These are phyloP conservation scores for Fusarium denticulatum DNA, from an alignment of 2,329 filamentous ascomycete genomes.

Conservation along the genomic window DNA sequence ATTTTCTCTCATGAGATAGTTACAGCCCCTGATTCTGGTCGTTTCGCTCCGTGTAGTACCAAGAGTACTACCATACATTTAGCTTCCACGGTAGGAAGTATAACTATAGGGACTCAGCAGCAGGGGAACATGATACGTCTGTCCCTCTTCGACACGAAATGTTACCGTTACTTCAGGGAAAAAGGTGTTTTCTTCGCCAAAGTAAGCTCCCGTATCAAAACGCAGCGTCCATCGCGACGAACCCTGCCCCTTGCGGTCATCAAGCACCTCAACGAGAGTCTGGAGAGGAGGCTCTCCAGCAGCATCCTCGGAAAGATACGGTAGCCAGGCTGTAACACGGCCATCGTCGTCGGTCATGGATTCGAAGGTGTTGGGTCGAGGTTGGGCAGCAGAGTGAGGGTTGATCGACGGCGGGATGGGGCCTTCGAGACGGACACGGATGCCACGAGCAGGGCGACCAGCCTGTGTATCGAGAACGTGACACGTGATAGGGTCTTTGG, in stretches of 20 bases:
- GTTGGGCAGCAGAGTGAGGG: constrained; percentile 32
- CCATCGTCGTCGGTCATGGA: constrained; percentile 81
- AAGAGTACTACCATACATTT: constrained; percentile 35
- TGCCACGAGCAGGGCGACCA: constrained; percentile 72
- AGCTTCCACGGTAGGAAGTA: constrained; percentile 83
- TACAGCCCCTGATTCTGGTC: background rate
- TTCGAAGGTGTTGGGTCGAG: constrained; percentile 63
- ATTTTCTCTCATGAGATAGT: background rate
- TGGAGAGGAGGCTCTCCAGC: constrained; percentile 67
- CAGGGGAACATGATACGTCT: constrained; percentile 84
- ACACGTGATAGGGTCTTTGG: constrained; percentile 79
- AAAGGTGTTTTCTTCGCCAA: constrained; percentile 69
- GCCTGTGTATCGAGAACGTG: constrained; percentile 86
- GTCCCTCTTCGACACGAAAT: constrained; percentile 63
- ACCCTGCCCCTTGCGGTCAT: constrained; percentile 51
- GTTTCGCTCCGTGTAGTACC: background rate
- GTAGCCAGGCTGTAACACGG: constrained; percentile 75
- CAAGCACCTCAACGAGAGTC: constrained; percentile 66
- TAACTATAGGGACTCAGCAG: constrained; percentile 82
- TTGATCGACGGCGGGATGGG: constrained; percentile 45
- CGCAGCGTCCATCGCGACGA: constrained; percentile 72
- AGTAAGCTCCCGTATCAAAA: constrained; percentile 79
- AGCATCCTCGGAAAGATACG: constrained; percentile 61
- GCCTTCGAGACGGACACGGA: constrained; percentile 73
- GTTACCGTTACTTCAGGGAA: constrained; percentile 68